phyloP scores from a whole-genome alignment of 192 early-diverging fungal genomes.

The Dimargaris cristalligena region DNA sequence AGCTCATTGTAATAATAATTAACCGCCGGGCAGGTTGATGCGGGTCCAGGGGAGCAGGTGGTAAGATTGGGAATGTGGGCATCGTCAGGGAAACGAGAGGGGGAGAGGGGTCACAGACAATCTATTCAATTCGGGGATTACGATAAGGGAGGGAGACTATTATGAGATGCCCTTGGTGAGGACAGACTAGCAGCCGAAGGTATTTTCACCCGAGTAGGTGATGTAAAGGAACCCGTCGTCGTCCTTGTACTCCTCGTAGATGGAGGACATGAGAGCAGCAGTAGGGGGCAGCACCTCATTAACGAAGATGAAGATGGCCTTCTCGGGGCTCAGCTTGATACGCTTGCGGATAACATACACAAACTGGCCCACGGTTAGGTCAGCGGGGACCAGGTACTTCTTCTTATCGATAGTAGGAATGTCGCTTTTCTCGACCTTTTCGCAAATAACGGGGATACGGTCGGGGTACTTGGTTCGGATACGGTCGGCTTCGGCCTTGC shows the following conservation, averaged over 20 bases:
- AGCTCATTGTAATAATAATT: too few relatives aligned
- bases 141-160: too few relatives aligned
- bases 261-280: slow-evolving; percentile 76
- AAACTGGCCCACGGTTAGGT: slow-evolving; percentile 94
- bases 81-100: too few relatives aligned
- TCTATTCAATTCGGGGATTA: too few relatives aligned
- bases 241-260: slow-evolving; percentile 96
- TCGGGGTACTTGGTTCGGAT: slow-evolving; percentile 95
- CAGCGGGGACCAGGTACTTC: slow-evolving; percentile 93
- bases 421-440: slow-evolving; percentile 95
- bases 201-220: slow-evolving; percentile 81
- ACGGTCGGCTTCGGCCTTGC: slow-evolving; percentile 88
- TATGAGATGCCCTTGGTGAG: too few relatives aligned
- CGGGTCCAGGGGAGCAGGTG: too few relatives aligned
- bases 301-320: slow-evolving; percentile 99
- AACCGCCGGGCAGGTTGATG: too few relatives aligned
- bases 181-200: slow-evolving; percentile 41
- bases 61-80: too few relatives aligned
- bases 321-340: slow-evolving; percentile 90
- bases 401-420: slow-evolving; percentile 97
- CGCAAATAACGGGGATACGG: slow-evolving; percentile 77
- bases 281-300: slow-evolving; percentile 92
- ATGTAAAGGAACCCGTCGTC: slow-evolving; percentile 97
- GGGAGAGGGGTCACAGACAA: too few relatives aligned
- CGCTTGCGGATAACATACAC: slow-evolving; percentile 94